Conservation (phyloP, 345 rosid genomes). For the Brassica carinata region DNA sequence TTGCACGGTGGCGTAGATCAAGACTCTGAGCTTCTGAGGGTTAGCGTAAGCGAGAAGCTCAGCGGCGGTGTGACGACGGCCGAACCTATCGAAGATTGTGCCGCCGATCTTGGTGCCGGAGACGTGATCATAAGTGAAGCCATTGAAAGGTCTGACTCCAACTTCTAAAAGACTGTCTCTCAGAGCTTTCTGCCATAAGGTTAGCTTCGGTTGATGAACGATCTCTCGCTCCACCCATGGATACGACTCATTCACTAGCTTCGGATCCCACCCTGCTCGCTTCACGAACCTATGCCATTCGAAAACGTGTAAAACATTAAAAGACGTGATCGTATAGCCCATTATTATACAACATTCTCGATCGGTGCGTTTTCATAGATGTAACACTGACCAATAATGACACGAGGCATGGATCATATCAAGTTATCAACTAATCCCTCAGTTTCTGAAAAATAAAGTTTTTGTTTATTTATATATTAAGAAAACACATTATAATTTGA, state of each 20-base stretch:
- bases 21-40: conserved; percentile 66
- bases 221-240: conserved; percentile 87
- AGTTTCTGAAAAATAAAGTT: not conserved
- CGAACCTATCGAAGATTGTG: conserved; percentile 81
- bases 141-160: conserved; percentile 89
- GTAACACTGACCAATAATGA: not conserved
- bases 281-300: conserved; percentile 58
- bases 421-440: not conserved
- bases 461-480: not conserved
- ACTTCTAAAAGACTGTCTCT: conserved; percentile 78
- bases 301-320: not conserved
- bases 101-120: conserved; percentile 96
- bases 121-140: conserved; percentile 85
- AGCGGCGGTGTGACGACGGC: conserved; percentile 91
- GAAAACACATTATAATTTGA: not conserved
- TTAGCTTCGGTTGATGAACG: conserved; percentile 66
- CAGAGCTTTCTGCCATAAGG: conserved; percentile 73
- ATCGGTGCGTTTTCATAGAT: conserved; percentile 28
- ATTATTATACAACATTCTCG: conserved; percentile 36
- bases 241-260: conserved; percentile 80
- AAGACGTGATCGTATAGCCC: not conserved
- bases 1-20: conserved; percentile 84
- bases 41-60: conserved; percentile 82
- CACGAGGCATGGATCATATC: not conserved
- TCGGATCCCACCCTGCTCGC: conserved; percentile 79